Conservation (phyloP, 106 monocot genomes). For the Posidonia australis region DNA sequence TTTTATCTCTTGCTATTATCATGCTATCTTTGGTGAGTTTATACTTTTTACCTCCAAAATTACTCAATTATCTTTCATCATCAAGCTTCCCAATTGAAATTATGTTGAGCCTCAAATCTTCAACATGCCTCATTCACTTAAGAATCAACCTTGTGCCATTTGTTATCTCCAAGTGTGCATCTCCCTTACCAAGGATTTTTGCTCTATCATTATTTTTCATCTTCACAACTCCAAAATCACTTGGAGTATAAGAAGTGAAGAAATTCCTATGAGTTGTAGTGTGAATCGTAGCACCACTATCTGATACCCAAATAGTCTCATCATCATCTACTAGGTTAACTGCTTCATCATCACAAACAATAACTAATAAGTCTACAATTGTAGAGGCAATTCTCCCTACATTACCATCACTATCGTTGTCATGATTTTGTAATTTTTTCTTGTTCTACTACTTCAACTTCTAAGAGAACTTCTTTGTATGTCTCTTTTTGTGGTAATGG, state of each 20-base stretch:
- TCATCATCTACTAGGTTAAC: not conserved
- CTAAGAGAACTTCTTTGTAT: no score
- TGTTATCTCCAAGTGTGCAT: constrained; percentile 9
- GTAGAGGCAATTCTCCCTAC: not conserved
- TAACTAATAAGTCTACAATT: not conserved
- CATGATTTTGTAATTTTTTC: no score
- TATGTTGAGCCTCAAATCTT: constrained; percentile 13
- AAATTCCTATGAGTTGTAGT: constrained; percentile 5
- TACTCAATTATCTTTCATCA: no score
- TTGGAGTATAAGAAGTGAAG: constrained; percentile 9
- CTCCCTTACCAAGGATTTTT: constrained; percentile 5
- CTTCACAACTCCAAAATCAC: constrained; percentile 12
- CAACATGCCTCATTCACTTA: constrained; percentile 16
- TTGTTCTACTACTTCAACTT: no score
- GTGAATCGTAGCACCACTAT: constrained; percentile 11
- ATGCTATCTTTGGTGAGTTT: constrained; percentile 13
- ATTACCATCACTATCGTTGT: not conserved
- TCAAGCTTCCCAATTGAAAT: constrained; percentile 11
- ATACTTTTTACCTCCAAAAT: constrained; percentile 7
- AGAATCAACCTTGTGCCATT: not conserved
- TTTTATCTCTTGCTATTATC: constrained; percentile 13
- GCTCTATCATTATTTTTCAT: constrained; percentile 12
- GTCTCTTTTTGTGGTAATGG: no score
- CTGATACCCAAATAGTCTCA: not conserved
- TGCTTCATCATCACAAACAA: not conserved